Conservation (phyloP, 768 basidiomycete species). For the Tylopilus plumbeoviolaceoides region DNA sequence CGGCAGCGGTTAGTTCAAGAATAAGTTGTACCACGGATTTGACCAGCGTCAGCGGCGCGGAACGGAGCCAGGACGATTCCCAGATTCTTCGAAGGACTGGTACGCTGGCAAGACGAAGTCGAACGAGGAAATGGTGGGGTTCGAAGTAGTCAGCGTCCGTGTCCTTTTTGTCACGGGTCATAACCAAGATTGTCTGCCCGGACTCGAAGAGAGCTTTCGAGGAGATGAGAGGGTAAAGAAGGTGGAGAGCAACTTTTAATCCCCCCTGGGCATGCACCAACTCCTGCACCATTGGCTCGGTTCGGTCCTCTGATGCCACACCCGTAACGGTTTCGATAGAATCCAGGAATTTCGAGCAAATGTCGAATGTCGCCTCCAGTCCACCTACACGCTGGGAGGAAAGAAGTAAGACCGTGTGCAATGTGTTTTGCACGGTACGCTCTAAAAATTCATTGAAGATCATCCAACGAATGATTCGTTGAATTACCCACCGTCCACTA, state of each 20-base stretch:
- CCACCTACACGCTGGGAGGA: slow-evolving; percentile 73
- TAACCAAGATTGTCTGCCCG: slow-evolving; percentile 68
- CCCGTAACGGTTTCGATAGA: slow-evolving; percentile 54
- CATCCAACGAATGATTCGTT: neutral
- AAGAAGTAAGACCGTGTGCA: slow-evolving; percentile 81
- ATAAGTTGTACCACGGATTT: slow-evolving; percentile 73
- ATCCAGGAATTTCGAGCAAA: slow-evolving; percentile 51
- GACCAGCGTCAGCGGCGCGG: slow-evolving; percentile 69
- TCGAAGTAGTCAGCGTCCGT: slow-evolving; percentile 80
- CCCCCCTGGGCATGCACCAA: slow-evolving; percentile 76
- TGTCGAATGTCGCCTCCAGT: slow-evolving; percentile 57
- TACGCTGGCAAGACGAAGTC: slow-evolving; percentile 63
- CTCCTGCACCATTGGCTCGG: slow-evolving; percentile 55
- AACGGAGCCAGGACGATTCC: slow-evolving; percentile 78
- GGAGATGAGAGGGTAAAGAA: slow-evolving; percentile 72
- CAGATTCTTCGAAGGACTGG: slow-evolving; percentile 70
- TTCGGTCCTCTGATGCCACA: slow-evolving; percentile 52
- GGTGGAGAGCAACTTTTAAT: slow-evolving; percentile 74
- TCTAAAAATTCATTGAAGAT: slow-evolving; percentile 42
- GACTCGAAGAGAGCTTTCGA: slow-evolving; percentile 83
- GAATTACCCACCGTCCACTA: slow-evolving; percentile 51
- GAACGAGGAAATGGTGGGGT: slow-evolving; percentile 82
- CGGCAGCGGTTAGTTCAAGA: slow-evolving; percentile 76
- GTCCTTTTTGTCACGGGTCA: slow-evolving; percentile 74
- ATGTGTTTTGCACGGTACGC: slow-evolving; percentile 62